Percentiles rank a stretch among this genome's conserved stretches.
Conservation (phyloP, 257 asterid genomes). For the Solanum rostratum region DNA sequence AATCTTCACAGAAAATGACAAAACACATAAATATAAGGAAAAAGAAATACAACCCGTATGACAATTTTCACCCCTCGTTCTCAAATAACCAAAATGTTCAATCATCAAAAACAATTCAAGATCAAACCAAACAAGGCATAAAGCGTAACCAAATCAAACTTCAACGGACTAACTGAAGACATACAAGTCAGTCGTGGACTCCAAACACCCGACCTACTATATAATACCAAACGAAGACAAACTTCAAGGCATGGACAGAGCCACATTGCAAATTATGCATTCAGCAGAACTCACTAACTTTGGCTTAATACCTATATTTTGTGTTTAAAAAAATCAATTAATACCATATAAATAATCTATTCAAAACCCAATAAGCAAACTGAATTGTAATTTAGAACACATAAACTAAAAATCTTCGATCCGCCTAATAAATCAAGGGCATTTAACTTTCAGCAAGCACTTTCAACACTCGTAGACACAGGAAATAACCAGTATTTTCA, state of each 20-base stretch:
- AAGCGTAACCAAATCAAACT: background rate
- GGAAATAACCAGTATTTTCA: background rate
- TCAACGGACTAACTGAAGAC: background rate
- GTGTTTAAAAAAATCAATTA: background rate
- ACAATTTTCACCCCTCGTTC: background rate
- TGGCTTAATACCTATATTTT: background rate
- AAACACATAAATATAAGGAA: background rate
- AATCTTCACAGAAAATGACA: constrained; percentile 1
- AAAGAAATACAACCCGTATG: background rate
- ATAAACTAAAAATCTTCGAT: background rate
- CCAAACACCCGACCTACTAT: background rate
- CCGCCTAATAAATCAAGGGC: background rate
- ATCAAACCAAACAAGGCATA: background rate
- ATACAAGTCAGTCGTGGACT: background rate
- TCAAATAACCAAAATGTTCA: background rate
- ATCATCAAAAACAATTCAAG: background rate
- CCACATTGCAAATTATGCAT: background rate
- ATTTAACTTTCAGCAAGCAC: background rate
- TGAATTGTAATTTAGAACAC: background rate
- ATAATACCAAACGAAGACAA: background rate
- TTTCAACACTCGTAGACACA: background rate
- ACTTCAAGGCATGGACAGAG: background rate
- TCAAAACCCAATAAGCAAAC: background rate
- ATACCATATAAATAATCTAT: background rate
- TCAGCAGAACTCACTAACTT: background rate